A percentile compares a stretch with the other conserved stretches of the same genome.
phyloP scores from a whole-genome alignment of 2,329 filamentous ascomycete genomes.

The Cadophora luteo-olivacea region DNA sequence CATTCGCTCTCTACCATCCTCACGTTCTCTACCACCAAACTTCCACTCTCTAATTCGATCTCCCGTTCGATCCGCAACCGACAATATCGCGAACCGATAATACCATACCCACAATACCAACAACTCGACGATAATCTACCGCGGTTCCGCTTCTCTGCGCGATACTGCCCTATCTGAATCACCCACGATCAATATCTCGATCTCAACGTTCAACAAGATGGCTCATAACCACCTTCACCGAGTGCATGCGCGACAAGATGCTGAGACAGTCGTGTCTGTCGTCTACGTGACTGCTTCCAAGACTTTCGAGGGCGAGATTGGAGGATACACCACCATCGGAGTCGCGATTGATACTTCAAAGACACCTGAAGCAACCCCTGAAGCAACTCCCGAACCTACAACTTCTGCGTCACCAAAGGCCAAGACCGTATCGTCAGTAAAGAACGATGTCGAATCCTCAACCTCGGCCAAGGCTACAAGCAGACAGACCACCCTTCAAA shows the following conservation, averaged over 20 bases:
- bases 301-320: constrained; percentile 58
- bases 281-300: constrained; percentile 59
- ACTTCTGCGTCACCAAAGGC: constrained; percentile 9
- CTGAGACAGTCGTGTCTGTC: constrained; percentile 48
- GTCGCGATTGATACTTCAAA: constrained; percentile 20
- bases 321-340: constrained; percentile 52
- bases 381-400: constrained; percentile 9
- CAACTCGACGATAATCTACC: constrained; percentile 11
- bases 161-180: constrained; percentile 3
- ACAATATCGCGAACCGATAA: constrained; percentile 7
- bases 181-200: neutral
- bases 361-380: constrained; percentile 16
- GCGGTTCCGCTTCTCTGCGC: constrained; percentile 8
- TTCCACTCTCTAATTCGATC: constrained; percentile 6
- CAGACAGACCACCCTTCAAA: constrained; percentile 22
- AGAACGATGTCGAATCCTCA: constrained; percentile 15
- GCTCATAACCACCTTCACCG: constrained; percentile 21
- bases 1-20: constrained; percentile 1
- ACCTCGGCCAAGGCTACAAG: neutral
- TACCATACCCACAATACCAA: constrained; percentile 3
- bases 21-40: constrained; percentile 19
- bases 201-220: constrained; percentile 13
- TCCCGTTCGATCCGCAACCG: constrained; percentile 1
- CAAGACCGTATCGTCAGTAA: neutral
- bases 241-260: constrained; percentile 13